Conservation (phyloP, 208 protist species). For the Crithidia brevicula region DNA sequence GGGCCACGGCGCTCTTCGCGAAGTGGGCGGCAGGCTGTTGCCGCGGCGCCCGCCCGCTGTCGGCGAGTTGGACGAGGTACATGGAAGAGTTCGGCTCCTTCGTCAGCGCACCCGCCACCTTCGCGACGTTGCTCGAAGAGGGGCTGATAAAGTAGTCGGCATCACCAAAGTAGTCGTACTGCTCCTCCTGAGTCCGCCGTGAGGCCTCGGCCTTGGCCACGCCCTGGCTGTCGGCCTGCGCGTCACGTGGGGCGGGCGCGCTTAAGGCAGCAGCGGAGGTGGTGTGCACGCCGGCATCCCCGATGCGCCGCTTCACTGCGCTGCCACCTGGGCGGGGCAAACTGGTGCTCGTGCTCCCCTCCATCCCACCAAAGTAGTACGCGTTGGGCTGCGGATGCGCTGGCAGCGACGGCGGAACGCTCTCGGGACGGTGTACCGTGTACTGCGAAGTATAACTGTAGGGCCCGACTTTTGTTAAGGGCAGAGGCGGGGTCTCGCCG, state of each 20-base stretch:
- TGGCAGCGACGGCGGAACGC: background rate
- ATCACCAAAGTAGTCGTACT: constrained; percentile 31
- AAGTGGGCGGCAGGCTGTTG: background rate
- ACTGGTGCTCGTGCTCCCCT: background rate
- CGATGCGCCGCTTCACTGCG: constrained; percentile 1
- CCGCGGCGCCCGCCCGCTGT: background rate
- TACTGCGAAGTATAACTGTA: constrained; percentile 21
- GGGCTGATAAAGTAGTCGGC: constrained; percentile 23
- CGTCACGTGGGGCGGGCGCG: too few species aligned
- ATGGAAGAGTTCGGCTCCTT: constrained; percentile 1
- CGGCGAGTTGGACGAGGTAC: background rate
- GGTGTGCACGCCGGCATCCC: background rate
- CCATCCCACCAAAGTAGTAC: constrained; percentile 9
- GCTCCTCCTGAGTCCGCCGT: background rate
- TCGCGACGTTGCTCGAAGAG: constrained; percentile 2
- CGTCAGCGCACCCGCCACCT: background rate
- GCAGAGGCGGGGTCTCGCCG: constrained; percentile 2
- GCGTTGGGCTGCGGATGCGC: constrained; percentile 8
- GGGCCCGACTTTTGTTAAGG: constrained; percentile 3
- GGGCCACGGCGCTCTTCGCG: background rate
- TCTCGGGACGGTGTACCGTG: background rate
- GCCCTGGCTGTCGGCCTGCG: background rate
- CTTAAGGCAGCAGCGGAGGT: background rate
- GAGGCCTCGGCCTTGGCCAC: too few species aligned
- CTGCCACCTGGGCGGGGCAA: background rate